Percentiles rank a stretch among this genome's conserved stretches.
Conservation (phyloP, 257 asterid species). For the Mentha longifolia region DNA sequence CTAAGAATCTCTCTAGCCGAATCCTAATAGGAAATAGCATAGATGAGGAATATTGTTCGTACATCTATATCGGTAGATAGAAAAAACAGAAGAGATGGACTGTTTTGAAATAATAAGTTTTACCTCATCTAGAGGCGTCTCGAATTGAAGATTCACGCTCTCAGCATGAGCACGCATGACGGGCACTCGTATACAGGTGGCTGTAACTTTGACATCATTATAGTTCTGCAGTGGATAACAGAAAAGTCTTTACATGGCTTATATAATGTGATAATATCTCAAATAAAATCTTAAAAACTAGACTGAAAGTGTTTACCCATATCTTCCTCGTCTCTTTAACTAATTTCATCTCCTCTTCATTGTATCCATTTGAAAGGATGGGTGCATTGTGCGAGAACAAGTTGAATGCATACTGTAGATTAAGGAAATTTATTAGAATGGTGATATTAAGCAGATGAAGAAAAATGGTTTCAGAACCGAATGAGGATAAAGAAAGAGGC, state of each 20-base stretch:
- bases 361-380: constrained; percentile 85
- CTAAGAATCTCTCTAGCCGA: constrained; percentile 77
- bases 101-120: not conserved
- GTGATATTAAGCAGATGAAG: constrained; percentile 16
- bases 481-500: constrained; percentile 16
- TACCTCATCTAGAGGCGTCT: constrained; percentile 92
- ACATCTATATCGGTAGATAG: constrained; percentile 1
- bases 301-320: constrained; percentile 62
- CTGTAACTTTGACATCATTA: constrained; percentile 78
- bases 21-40: constrained; percentile 37
- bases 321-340: constrained; percentile 94
- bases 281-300: not conserved
- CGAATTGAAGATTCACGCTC: constrained; percentile 93
- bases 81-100: not conserved
- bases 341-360: constrained; percentile 97
- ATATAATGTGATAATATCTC: not conserved
- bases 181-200: constrained; percentile 95
- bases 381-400: constrained; percentile 98
- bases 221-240: constrained; percentile 54
- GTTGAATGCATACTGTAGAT: constrained; percentile 92
- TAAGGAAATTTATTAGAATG: constrained; percentile 6
- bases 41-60: not conserved
- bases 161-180: constrained; percentile 99
- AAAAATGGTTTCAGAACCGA: constrained; percentile 4
- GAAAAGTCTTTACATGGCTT: constrained; percentile 20